Evolutionary conservation across 345 rosid species (phyloP), one percentile per base, ranked within the genome.

Genomic region (Eucalyptus decipiens): DNA sequence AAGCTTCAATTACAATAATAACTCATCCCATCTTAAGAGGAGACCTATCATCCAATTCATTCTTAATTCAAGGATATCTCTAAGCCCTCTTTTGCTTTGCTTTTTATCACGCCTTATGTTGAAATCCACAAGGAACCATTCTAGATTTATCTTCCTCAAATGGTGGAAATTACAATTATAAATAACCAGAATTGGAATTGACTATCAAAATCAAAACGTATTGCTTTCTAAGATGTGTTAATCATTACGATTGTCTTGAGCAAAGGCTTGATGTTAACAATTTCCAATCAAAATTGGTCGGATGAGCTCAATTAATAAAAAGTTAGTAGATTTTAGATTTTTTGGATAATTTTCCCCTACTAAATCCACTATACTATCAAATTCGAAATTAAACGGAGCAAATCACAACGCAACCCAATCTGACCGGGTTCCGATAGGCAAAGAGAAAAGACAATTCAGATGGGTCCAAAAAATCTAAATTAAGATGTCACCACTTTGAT

Each of bases 201-300:
- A 9, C 34, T 28, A 11, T 28, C 1, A 28, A 6, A 0, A 60
- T 60, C 32, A 13, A 0, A 28, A 30, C 17, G 4, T 3, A 60
- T 60, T 60, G 17, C 69, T 60, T 58, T 60, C 16, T 62, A 5
- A 62, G 18, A 30, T 6, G 9, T 0, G 5, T 17, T 58, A 58
- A 26, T 58, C 12, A 1, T 11, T 2, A 1, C 0, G 26, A 21
- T 54, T 21, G 26, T 26, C 11, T 2, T 4, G 11, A 1, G 3
- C 11, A 54, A 54, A 23, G 0, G 60, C 0, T 54, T 21, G 0
- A 21, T 19, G 2, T 21, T 0, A 54, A 54, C 26, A 50, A 7
- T 7, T 54, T 54, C 11, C 11, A 2, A 21, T 4, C 0, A 8
- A 54, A 54, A 54, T 21, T 54, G 0, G 0, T 0, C 0, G 0